Evolutionary conservation across 2,329 filamentous ascomycete genomes (phyloP), one percentile per base, ranked within the genome.

Genomic region (Lasiodiplodia sp.): DNA sequence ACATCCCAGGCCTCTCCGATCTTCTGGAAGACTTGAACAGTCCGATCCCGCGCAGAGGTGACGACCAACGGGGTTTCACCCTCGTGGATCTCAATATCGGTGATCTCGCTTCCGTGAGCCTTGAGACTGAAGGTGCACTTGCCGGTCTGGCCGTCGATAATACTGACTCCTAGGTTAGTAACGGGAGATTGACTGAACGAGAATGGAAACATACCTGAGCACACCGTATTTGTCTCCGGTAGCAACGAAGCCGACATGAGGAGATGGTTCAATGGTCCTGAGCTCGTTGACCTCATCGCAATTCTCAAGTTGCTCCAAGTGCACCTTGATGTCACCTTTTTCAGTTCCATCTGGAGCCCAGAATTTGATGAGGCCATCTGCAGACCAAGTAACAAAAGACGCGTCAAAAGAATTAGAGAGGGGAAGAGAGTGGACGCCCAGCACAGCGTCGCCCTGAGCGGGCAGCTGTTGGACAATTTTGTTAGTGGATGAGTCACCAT

Each of bases 371-470:
- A 87, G 89, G 5, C 96, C 96, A 64, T 90, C 90, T 25, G 87
- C 88, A 2, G 95, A 94, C 92, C 94, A 99, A 0, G 94, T 97
- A 72, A 94, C 90, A 75, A 98, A 97, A 10, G 90, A 87, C 0
- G 93, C 90, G 25, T 87, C 84, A 28, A 88, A 80, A 4, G 83
- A 77, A 69, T 92, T 92, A 0, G 88, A 85, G 25, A 83, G 82
- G 3, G 85, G 79, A 4, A 97, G 81, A 0, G 89, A 79, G 65
- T 90, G 87, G 1, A 97, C 90, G 16, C 96, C 96, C 52, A 94
- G 79, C 4, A 90, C 85, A 25, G 87, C 81, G 70, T 87, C 86
- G 56, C 84, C 82, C 74, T 90, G 88, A 18, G 87, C 87, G 4
- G 85, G 82, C 63, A 89, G 79, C 11, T 82, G 78, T n/a, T 80